phyloP scores from a whole-genome alignment of 306 rosid species.

The Sicyos edulis region DNA sequence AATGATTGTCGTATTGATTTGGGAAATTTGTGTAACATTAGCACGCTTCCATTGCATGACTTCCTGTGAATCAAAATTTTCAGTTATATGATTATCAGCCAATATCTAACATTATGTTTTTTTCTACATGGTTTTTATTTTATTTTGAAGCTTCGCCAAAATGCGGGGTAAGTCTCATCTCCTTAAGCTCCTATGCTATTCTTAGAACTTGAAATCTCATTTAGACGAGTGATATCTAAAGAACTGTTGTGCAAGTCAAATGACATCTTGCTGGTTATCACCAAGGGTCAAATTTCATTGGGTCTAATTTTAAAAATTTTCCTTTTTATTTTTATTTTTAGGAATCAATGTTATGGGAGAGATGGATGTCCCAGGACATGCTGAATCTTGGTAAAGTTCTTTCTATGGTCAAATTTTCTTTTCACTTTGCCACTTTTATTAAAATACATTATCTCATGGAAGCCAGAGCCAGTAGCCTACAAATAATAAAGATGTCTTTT shows the following conservation, averaged over 20 bases:
- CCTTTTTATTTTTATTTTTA: constrained; percentile 24
- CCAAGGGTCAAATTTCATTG: too few relatives aligned
- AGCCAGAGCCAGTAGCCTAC: constrained; percentile 5
- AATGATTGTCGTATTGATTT: not conserved
- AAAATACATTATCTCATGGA: not conserved
- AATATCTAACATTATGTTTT: constrained; percentile 36
- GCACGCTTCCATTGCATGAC: not conserved
- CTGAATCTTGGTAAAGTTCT: constrained; percentile 69
- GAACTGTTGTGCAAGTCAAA: not conserved
- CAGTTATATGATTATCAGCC: constrained; percentile 26
- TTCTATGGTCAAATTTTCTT: constrained; percentile 19
- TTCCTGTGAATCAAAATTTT: not conserved
- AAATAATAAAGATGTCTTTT: not conserved
- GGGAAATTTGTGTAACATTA: not conserved
- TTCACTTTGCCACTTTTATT: not conserved
- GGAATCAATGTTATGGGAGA: constrained; percentile 95
- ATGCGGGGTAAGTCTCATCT: constrained; percentile 58
- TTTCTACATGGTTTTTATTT: constrained; percentile 22
- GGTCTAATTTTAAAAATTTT: not conserved
- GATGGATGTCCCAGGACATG: constrained; percentile 95
- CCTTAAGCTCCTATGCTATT: not conserved
- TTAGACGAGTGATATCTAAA: not conserved
- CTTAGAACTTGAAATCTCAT: not conserved
- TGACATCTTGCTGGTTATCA: too few relatives aligned
- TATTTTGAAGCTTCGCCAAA: constrained; percentile 71